Evolutionary conservation across 352 stramenopile genomes (phyloP), one percentile per base, ranked within the genome.

Genomic region (Phytophthora colocasiae): DNA sequence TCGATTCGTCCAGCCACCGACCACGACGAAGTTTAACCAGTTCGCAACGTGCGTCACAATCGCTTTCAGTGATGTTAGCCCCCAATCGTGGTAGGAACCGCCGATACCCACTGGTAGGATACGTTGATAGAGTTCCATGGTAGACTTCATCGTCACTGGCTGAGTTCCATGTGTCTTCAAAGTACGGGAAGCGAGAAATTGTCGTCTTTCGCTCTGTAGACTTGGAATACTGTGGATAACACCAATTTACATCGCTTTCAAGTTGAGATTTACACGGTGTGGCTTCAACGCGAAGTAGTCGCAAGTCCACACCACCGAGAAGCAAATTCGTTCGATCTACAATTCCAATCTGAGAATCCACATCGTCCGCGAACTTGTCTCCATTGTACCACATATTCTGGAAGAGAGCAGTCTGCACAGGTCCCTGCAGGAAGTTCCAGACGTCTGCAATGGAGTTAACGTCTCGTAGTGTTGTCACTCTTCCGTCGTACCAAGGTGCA

Each of bases 371-470:
- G 24, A 84, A 90, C 22, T 44, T 58, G 38, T 91, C 78, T 12
- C 81, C 81, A 55, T 89, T 90, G 57, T 85, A 89, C 73, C 78
- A 89, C 10, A 36, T 71, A 11, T 79, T 63, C 9, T 80, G 75
- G 52, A 92, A 90, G 17, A 90, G 65, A 4, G 65, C 45, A 1
- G 58, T 57, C 44, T 83, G 60, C 0, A 90, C 58, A 15, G 81
- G 80, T 1, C 73, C 69, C 5, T 69, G 57, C 12, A 90, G 31
- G 48, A 80, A 92, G 17, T n/a, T 61, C 81, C 83, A 92, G 12
- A 92, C 73, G 22, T 92, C 69, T 19, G 73, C 45, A 8, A 87
- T 46, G 4, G 69, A 78, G 17, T 61, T 67, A 29, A 87, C 66
- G 46, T 86, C 73, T 0, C 36, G 41, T 7, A 92, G 43, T 8